Percentiles rank a stretch among this genome's conserved stretches.
These are phyloP conservation scores for Scedosporium boydii DNA, from an alignment of 2,329 filamentous ascomycete species.

Conservation along the genomic window DNA sequence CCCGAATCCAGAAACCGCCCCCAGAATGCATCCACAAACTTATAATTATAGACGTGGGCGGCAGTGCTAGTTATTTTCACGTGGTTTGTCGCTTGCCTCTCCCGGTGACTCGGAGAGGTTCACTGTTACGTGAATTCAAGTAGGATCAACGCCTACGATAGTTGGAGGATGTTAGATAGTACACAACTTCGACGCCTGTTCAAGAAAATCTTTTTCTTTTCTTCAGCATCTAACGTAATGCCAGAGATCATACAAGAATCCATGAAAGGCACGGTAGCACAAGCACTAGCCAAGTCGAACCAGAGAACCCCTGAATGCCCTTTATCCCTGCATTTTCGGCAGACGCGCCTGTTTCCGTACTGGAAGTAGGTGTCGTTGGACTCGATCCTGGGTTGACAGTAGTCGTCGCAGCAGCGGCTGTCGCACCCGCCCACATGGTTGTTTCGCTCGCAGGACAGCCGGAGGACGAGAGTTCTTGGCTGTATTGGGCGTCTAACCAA, in stretches of 20 bases:
- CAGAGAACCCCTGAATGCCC: neutral
- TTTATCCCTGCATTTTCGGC: neutral
- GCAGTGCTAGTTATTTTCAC: too few species aligned
- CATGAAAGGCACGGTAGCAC: neutral
- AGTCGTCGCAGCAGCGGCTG: neutral
- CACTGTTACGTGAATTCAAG: too few species aligned
- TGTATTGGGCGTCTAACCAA: neutral
- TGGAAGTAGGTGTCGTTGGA: neutral
- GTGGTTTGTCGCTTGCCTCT: too few species aligned
- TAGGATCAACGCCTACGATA: too few species aligned
- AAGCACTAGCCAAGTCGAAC: neutral
- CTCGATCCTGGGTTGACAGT: neutral
- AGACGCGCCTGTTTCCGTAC: neutral
- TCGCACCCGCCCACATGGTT: slow-evolving; percentile 1
- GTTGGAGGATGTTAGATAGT: too few species aligned
- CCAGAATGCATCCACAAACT: too few species aligned
- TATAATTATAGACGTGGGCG: too few species aligned
- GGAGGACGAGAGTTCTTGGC: neutral
- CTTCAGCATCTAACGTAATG: neutral
- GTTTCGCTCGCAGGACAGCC: neutral
- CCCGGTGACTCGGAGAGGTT: too few species aligned
- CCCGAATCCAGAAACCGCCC: too few species aligned
- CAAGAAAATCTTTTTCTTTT: neutral
- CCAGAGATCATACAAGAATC: neutral
- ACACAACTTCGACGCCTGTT: too few species aligned